phyloP scores from a whole-genome alignment of 495 filamentous ascomycete genomes.

The Tuber magnatum region DNA sequence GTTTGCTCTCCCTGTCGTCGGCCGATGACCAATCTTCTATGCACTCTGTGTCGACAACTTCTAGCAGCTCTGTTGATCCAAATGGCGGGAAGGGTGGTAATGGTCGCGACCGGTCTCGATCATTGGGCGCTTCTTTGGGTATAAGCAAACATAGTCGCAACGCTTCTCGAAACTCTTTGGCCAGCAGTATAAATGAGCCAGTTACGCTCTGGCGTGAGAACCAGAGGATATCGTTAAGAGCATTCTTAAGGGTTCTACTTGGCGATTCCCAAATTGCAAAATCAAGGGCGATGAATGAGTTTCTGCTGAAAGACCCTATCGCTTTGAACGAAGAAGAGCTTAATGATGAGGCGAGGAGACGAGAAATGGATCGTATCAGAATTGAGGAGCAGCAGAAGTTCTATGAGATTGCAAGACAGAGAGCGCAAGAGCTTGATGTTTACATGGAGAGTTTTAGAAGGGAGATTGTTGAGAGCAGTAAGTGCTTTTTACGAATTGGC shows the following conservation, averaged over 20 bases:
- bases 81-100: constrained; percentile 12
- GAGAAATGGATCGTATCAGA: constrained; percentile 75
- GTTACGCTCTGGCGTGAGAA: constrained; percentile 75
- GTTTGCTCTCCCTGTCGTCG: constrained; percentile 28
- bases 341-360: constrained; percentile 68
- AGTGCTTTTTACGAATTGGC: constrained; percentile 37
- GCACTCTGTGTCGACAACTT: constrained; percentile 64
- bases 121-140: constrained; percentile 38
- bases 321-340: constrained; percentile 71
- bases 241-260: constrained; percentile 75
- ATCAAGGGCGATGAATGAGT: constrained; percentile 72
- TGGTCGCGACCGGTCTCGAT: constrained; percentile 28
- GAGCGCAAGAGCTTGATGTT: constrained; percentile 85
- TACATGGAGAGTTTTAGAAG: constrained; percentile 87
- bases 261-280: constrained; percentile 75
- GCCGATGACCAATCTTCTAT: constrained; percentile 62
- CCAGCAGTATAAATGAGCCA: constrained; percentile 40
- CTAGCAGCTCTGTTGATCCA: constrained; percentile 32
- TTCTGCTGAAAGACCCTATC: constrained; percentile 64
- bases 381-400: constrained; percentile 88
- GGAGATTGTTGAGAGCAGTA: constrained; percentile 71
- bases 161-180: constrained; percentile 50
- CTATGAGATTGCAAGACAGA: constrained; percentile 86
- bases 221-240: constrained; percentile 83
- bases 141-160: constrained; percentile 43